These are phyloP conservation scores for Astrothelium macrocarpum DNA, from an alignment of 495 filamentous ascomycete species.

Conservation along the genomic window DNA sequence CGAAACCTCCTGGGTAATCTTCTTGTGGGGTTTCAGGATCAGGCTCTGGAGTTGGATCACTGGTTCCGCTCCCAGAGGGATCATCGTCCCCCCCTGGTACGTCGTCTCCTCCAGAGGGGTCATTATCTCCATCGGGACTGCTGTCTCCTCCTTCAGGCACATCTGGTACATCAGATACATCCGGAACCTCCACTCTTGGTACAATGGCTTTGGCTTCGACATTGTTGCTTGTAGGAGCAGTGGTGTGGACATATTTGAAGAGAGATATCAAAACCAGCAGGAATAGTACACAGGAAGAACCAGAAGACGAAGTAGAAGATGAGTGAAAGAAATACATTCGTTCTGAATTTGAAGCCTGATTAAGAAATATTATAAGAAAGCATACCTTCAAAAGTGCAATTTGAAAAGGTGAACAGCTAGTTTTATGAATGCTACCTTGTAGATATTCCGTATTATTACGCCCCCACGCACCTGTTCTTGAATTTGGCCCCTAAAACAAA, in stretches of 20 bases:
- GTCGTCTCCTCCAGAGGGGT: background rate
- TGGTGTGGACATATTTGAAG: background rate
- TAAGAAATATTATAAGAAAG: background rate
- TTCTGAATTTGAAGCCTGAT: background rate
- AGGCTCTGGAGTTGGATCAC: background rate
- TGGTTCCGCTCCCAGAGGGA: background rate
- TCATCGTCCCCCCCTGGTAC: background rate
- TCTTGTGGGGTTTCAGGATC: background rate
- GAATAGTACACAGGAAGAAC: background rate
- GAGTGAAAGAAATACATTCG: background rate
- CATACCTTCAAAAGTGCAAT: too few relatives aligned
- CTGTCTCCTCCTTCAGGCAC: background rate
- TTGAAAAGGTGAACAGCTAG: background rate
- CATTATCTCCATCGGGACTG: background rate
- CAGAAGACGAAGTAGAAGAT: background rate
- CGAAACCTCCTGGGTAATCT: background rate
- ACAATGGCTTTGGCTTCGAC: background rate
- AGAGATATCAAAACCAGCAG: background rate
- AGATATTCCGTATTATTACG: background rate
- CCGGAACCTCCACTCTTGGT: background rate
- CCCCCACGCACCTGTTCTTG: background rate
- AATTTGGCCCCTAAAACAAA: too few relatives aligned
- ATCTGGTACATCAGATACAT: background rate
- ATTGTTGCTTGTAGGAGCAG: background rate
- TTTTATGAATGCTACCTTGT: background rate